These are phyloP conservation scores for Nadsonia fulvescens DNA, from an alignment of 805 yeast species.

Conservation along the genomic window DNA sequence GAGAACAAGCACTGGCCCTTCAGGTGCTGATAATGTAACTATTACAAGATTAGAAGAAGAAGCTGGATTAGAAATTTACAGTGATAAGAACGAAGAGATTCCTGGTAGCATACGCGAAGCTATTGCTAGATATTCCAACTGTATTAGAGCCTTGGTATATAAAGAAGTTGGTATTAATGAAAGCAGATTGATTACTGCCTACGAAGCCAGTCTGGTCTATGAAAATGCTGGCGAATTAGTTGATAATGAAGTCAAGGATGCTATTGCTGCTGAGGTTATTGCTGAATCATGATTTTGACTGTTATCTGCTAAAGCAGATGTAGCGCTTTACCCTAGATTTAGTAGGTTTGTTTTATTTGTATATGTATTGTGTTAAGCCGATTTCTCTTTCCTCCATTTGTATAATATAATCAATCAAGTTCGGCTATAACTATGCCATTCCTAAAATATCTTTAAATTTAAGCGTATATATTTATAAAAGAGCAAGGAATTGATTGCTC, in stretches of 20 bases:
- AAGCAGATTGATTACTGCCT: slow-evolving; percentile 57
- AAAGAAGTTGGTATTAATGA: slow-evolving; percentile 81
- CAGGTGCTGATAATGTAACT: slow-evolving; percentile 17
- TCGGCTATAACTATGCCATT: too few species aligned
- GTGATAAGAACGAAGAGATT: slow-evolving; percentile 69
- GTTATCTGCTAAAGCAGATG: too few species aligned
- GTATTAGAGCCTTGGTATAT: slow-evolving; percentile 62
- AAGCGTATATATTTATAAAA: too few species aligned
- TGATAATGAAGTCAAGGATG: slow-evolving; percentile 53
- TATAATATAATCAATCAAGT: too few species aligned
- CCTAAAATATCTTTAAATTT: too few species aligned
- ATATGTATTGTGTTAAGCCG: too few species aligned
- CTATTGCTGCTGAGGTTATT: slow-evolving; percentile 55
- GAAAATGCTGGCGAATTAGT: slow-evolving; percentile 52
- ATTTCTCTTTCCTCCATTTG: too few species aligned
- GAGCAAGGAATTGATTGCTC: too few species aligned
- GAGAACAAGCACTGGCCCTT: slow-evolving; percentile 14
- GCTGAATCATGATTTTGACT: too few species aligned
- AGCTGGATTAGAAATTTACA: slow-evolving; percentile 86
- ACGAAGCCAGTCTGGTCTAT: slow-evolving; percentile 76
- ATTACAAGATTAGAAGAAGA: slow-evolving; percentile 74
- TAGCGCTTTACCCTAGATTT: too few species aligned
- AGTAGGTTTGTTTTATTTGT: too few species aligned
- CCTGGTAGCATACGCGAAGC: slow-evolving; percentile 43
- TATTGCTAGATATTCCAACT: slow-evolving; percentile 72